Evolutionary conservation across 768 basidiomycete species (phyloP), one percentile per base, ranked within the genome.

Genomic region (Phallus indusiatus): DNA sequence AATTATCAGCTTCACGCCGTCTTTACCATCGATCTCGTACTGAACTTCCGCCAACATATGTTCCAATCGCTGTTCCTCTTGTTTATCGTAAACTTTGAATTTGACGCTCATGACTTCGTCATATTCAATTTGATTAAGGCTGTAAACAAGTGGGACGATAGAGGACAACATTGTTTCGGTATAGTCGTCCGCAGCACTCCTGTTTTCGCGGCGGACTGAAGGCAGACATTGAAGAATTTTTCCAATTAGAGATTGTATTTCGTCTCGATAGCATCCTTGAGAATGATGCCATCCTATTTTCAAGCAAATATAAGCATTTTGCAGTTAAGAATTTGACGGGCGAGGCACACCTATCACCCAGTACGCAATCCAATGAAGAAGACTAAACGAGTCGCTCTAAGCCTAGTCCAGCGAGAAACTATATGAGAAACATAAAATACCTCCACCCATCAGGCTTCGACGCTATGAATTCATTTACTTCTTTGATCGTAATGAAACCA

Each of bases 301-400:
- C n/a, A n/a, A n/a, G n/a, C 33, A 22, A 35, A 24, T 20, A 47
- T 21, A 12, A 28, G 28, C 28, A 28, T 28, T n/a, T 28, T 28
- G 28, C 28, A 28, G 2, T 28, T 28, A 2, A 18, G 17, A 18
- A 34, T 17, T 55, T 17, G 52, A 35, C 16, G 14, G 6, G 46
- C 10, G 4, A 52, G 18, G 22, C 1, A 11, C 1, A 14, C 69
- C 69, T 12, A 66, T 56, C 7, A 71, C 70, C 70, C 70, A 71
- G 56, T 67, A 72, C 4, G 68, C 66, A 2, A 71, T 48, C 71
- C 72, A 73, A 52, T 68, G 69, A 3, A 63, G 63, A n/a, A 73
- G 48, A 33, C 71, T 68, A 22, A 12, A 54, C 17, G 28, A 28
- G 28, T 28, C 28, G 28, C 28, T 28, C 28, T 28, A 2, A 28